These are phyloP conservation scores for Trichoderma pleuroti DNA, from an alignment of 2,329 filamentous ascomycete species.

Conservation along the genomic window DNA sequence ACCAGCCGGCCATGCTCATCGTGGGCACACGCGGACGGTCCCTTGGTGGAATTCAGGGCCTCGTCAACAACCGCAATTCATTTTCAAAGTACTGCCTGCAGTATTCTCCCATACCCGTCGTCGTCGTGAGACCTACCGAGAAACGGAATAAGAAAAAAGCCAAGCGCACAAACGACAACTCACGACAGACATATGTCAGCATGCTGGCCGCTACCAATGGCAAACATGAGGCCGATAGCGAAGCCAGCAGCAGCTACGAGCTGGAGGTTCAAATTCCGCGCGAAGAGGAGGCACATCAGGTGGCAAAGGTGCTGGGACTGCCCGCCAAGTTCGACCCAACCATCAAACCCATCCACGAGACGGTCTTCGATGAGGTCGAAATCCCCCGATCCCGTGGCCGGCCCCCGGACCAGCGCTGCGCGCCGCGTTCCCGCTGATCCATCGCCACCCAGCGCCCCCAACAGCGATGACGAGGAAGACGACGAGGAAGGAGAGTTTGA, in stretches of 20 bases:
- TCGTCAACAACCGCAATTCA: constrained; percentile 73
- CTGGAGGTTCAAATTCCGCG: constrained; percentile 53
- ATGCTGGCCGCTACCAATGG: constrained; percentile 65
- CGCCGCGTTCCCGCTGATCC: constrained; percentile 25
- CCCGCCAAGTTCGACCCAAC: constrained; percentile 62
- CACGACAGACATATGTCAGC: constrained; percentile 69
- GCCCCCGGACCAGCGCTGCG: constrained; percentile 20
- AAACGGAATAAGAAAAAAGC: constrained; percentile 87
- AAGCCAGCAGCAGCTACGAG: constrained; percentile 51
- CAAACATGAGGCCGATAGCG: constrained; percentile 56
- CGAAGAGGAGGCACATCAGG: constrained; percentile 62
- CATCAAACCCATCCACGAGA: constrained; percentile 51
- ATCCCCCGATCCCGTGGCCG: constrained; percentile 23
- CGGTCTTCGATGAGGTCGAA: constrained; percentile 14
- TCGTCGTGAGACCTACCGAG: constrained; percentile 82
- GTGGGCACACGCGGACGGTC: constrained; percentile 85
- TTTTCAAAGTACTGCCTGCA: constrained; percentile 95
- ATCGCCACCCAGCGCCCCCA: constrained; percentile 33
- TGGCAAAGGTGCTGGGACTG: constrained; percentile 60
- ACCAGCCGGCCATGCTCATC: constrained; percentile 86
- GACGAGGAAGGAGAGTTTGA: constrained; percentile 44
- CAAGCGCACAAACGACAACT: constrained; percentile 75
- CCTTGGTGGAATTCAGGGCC: constrained; percentile 78
- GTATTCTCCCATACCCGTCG: constrained; percentile 87
- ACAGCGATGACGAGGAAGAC: constrained; percentile 41